A percentile compares a stretch with the other conserved stretches of the same genome.
Evolutionary conservation across 495 filamentous ascomycete genomes (phyloP).

Genomic region (Mytilinidion resinicola): DNA sequence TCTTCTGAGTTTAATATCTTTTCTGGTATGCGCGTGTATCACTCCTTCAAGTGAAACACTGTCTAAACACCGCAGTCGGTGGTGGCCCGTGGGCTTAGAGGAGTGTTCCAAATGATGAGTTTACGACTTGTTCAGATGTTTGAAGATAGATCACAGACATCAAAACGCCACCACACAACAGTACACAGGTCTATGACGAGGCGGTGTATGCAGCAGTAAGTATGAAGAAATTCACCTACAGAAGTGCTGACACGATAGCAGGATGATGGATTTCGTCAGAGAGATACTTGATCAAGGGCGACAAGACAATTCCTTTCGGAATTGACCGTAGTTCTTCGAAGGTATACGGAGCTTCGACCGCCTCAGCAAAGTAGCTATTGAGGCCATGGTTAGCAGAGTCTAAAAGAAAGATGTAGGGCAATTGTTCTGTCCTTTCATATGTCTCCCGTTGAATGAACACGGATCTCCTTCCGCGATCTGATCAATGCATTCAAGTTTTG

Average conservation of each 20-base stretch:
- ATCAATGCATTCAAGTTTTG: not conserved
- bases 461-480: too few species aligned
- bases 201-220: not conserved
- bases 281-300: constrained; percentile 59
- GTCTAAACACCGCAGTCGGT: not conserved
- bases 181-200: too few species aligned
- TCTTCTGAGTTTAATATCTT: too few species aligned
- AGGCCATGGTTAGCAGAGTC: too few species aligned
- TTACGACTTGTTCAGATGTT: too few species aligned
- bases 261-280: constrained; percentile 61
- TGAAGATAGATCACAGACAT: too few species aligned
- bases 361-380: constrained; percentile 57
- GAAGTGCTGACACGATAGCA: constrained; percentile 67
- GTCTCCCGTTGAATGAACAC: too few species aligned
- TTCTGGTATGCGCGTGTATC: too few species aligned
- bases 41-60: not conserved
- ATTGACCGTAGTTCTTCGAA: constrained; percentile 75
- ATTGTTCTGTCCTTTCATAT: too few species aligned
- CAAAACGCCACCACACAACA: too few species aligned
- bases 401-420: too few species aligned
- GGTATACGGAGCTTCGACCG: constrained; percentile 60
- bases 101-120: too few species aligned
- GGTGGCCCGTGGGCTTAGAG: not conserved
- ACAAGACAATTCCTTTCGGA: constrained; percentile 56
- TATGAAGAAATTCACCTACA: constrained; percentile 48